A percentile compares a stretch with the other conserved stretches of the same genome.
phyloP scores from a whole-genome alignment of 108 stramenopile genomes.

The Fragilaria crotonensis region DNA sequence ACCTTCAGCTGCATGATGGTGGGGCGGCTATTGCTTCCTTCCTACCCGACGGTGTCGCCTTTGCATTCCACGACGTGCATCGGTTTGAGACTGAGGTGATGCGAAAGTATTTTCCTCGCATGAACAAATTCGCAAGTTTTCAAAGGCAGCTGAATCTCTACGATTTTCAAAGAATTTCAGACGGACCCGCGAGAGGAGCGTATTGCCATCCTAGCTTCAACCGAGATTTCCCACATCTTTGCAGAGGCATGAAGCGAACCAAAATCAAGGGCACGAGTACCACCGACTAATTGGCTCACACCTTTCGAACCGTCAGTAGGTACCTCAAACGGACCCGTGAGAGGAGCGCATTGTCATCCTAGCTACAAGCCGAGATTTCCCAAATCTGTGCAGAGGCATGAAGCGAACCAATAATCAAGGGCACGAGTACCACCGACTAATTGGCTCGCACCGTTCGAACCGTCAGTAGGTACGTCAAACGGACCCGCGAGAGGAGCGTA shows the following conservation, averaged over 20 bases:
- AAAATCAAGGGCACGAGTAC: no score
- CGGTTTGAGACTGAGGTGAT: constrained; percentile 47
- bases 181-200: constrained; percentile 50
- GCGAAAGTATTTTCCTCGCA: constrained; percentile 59
- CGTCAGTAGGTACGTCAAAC: no score
- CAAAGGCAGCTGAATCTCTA: constrained; percentile 55
- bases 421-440: no score
- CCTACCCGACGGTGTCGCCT: constrained; percentile 44
- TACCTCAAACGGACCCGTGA: constrained; percentile 30
- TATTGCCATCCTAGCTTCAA: constrained; percentile 12
- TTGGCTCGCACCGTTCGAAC: no score
- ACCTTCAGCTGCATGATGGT: constrained; percentile 10
- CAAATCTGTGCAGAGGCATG: neutral
- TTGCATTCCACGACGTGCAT: constrained; percentile 47
- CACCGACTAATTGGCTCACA: no score
- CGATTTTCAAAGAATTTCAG: constrained; percentile 37
- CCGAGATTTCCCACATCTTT: neutral
- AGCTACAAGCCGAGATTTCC: constrained; percentile 25
- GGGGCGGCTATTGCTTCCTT: constrained; percentile 39
- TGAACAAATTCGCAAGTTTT: constrained; percentile 33
- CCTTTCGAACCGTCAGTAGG: no score
- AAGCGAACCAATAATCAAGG: neutral
- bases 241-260: neutral
- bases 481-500: constrained; percentile 42
- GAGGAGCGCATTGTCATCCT: constrained; percentile 41